phyloP scores from a whole-genome alignment of 106 monocot genomes.

The Amphibolis antarctica region DNA sequence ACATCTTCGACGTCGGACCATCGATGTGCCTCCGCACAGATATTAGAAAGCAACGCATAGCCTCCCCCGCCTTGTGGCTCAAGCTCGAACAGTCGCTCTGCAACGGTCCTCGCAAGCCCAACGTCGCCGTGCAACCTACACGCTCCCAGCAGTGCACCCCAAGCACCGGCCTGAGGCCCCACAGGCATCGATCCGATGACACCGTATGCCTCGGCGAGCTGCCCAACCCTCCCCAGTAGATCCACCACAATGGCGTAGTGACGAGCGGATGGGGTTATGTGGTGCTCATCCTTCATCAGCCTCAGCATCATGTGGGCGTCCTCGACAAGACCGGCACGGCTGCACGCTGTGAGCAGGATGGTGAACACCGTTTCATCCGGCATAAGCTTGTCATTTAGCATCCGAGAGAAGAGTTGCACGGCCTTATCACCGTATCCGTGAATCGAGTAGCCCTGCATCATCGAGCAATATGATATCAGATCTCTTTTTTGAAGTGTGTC shows the following conservation, averaged over 20 bases:
- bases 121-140: conserved; percentile 38
- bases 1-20: too few species aligned
- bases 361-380: conserved; percentile 56
- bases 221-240: conserved; percentile 45
- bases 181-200: conserved; percentile 46
- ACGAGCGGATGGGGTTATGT: conserved; percentile 29
- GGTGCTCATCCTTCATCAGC: conserved; percentile 38
- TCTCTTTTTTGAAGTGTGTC: conserved; percentile 35
- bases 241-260: conserved; percentile 85
- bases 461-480: conserved; percentile 48
- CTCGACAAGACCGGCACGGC: conserved; percentile 54
- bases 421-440: conserved; percentile 49
- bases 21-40: too few species aligned
- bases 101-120: conserved; percentile 38
- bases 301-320: conserved; percentile 47
- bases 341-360: conserved; percentile 59
- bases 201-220: conserved; percentile 51
- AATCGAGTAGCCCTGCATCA: conserved; percentile 76
- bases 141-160: conserved; percentile 68
- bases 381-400: conserved; percentile 38
- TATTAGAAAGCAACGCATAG: too few species aligned
- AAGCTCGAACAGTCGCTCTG: neutral
- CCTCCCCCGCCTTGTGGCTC: too few species aligned
- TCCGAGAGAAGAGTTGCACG: conserved; percentile 38
- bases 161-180: conserved; percentile 50